Base-by-base conservation (phyloP, 106 monocot genomes). In the Amphibolis antarctica region DNA sequence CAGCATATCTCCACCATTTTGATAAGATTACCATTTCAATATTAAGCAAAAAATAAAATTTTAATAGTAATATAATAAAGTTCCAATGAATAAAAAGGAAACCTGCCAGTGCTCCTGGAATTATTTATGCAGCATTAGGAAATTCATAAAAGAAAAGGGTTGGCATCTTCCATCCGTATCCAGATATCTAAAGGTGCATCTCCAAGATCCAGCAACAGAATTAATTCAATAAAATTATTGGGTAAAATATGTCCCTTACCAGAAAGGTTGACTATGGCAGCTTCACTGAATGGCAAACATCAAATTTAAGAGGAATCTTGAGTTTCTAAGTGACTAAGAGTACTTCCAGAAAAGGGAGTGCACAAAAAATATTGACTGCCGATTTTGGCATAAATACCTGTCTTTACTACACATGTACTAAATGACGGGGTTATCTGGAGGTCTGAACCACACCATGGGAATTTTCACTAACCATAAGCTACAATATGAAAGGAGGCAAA, bases 41-140 rank as follows among this genome's bases (percentile, higher is more conserved):
- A 36, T 60, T 60, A 43, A 42, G 17, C 14, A 15, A 26, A 25
- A 56, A 25, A 14, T 26, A 24, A 27, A 28, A 27, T 15, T 29
- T 56, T 56, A 56, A 13, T 53, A 53, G 23, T n/a, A 20, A 9
- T 10, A 53, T 29, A 58, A 58, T 26, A n/a, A 29, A 29, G 58
- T 27, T 28, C 27, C 28, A 58, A n/a, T 26, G 18, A 17, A 15
- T 17, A 11, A 58, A 58, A 26, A 28, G 36, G 36, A 28, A 58
- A 68, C 74, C 74, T 77, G 73, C 65, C 69, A 62, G 71, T 75
- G 61, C 75, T 49, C 69, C 57, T 62, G 42, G 56, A 29, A 62
- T 45, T 58, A 63, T 46, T 61, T 44, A 61, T 57, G 6, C 46
- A 55, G 23, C 36, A 65, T 4, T 28, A 30, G 26, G 28, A 72